These are phyloP conservation scores for Penicillium macrosclerotiorum DNA, from an alignment of 495 filamentous ascomycete genomes.

Conservation along the genomic window DNA sequence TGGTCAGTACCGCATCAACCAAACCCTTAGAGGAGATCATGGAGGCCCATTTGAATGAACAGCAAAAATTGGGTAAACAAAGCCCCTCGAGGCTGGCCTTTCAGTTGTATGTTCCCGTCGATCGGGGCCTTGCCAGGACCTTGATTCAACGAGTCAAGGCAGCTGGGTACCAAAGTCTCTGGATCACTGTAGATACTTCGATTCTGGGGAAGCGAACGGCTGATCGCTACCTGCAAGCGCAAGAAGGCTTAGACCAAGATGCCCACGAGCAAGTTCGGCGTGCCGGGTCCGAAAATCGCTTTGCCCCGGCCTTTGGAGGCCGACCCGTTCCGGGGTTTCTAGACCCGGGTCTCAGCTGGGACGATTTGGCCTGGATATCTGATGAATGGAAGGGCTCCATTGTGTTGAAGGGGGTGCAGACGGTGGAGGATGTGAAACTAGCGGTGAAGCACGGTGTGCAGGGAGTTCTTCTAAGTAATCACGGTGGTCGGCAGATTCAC, in stretches of 20 bases:
- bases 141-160: conserved; percentile 18
- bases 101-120: conserved; percentile 17
- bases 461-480: conserved; percentile 67
- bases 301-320: conserved; percentile 16
- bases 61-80: conserved; percentile 4
- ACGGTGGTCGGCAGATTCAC: conserved; percentile 65
- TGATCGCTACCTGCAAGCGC: conserved; percentile 21
- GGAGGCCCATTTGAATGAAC: conserved; percentile 17
- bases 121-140: conserved; percentile 12
- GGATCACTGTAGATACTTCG: conserved; percentile 21
- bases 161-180: conserved; percentile 20
- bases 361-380: conserved; percentile 66
- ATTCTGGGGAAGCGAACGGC: conserved; percentile 20
- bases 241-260: conserved; percentile 12
- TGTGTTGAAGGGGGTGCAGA: conserved; percentile 64
- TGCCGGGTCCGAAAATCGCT: conserved; percentile 9
- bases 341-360: conserved; percentile 60
- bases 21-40: conserved; percentile 20
- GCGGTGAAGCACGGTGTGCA: conserved; percentile 56
- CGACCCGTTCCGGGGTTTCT: conserved; percentile 18
- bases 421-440: conserved; percentile 54
- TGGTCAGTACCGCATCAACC: conserved; percentile 18
- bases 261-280: conserved; percentile 1
- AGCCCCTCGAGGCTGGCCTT: conserved; percentile 17
- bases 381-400: conserved; percentile 59